phyloP scores from a whole-genome alignment of 305 asterid genomes.

The Rubia occidens region DNA sequence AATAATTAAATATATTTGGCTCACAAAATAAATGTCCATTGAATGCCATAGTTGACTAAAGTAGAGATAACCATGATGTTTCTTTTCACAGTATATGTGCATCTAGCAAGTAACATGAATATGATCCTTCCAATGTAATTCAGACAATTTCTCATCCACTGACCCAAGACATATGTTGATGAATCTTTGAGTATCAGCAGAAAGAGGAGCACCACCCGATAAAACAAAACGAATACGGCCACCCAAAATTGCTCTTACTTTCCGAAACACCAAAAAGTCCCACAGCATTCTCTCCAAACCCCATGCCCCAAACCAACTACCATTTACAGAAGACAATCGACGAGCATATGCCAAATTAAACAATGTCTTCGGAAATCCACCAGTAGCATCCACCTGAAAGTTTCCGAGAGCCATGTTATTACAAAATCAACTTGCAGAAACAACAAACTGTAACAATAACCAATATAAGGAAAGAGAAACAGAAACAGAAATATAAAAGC shows the following conservation, averaged over 20 bases:
- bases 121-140: conserved; percentile 6
- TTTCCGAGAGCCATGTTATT: conserved; percentile 11
- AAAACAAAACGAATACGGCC: conserved; percentile 84
- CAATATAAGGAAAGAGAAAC: not conserved
- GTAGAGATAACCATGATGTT: not conserved
- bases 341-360: conserved; percentile 88
- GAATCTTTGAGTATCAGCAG: conserved; percentile 89
- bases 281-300: conserved; percentile 79
- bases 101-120: not conserved
- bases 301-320: conserved; percentile 99
- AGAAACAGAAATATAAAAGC: not conserved
- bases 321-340: conserved; percentile 68
- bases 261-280: conserved; percentile 76
- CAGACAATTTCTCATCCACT: conserved; percentile 22
- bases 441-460: not conserved
- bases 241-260: conserved; percentile 89
- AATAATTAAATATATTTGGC: not conserved
- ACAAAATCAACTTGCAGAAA: not conserved
- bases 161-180: conserved; percentile 95
- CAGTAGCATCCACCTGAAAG: conserved; percentile 72
- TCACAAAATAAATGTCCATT: conserved; percentile 1
- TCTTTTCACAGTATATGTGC: not conserved
- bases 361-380: conserved; percentile 73
- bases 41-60: not conserved
- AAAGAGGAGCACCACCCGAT: conserved; percentile 99